Base-by-base conservation (phyloP, 208 protist genomes). In the Leptomonas pyrrhocoris region DNA sequence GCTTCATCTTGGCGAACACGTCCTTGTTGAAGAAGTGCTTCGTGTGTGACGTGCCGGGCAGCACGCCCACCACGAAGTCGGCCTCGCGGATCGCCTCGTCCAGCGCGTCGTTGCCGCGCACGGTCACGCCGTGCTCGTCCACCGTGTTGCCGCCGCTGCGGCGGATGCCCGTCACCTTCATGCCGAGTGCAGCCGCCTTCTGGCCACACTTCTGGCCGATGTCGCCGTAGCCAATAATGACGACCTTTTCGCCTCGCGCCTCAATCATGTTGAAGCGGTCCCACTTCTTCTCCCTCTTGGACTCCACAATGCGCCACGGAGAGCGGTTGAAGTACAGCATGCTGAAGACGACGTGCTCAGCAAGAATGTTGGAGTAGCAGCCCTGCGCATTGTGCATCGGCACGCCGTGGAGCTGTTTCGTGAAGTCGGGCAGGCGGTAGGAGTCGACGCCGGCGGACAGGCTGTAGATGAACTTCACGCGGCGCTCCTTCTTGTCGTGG, bases 261-360 rank as follows among this genome's bases (percentile, higher is more conserved):
- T 86, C 77, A n/a, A 69, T 70, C 71, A 86, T 89, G 74, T 77
- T 77, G 76, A 89, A 96, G n/a, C 68, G 71, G 36, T 94, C 85
- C 87, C 87, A 96, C 77, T 89, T 86, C 75, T 76, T 86, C 65
- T 68, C 80, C 8, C 56, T 61, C 50, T 87, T 86, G 31, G 73
- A 77, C 38, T 28, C 71, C 70, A 76, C 68, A 30, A 92, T 57
- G 19, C 88, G 83, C 89, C 89, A 90, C 21, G 86, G 73, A 25
- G 62, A 74, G 53, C 88, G 85, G 80, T 95, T 93, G 80, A 96
- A 96, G 86, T 96, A 91, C 30, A 93, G 15, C 81, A 92, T 90
- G 50, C 80, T 60, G 73, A 86, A 93, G 19, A 87, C 56, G 16
- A 94, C 82, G 61, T 93, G 80, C 80, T 96, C 92, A 18, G 84